These are phyloP conservation scores for Triadica sebifera DNA, from an alignment of 345 rosid genomes.

Conservation along the genomic window DNA sequence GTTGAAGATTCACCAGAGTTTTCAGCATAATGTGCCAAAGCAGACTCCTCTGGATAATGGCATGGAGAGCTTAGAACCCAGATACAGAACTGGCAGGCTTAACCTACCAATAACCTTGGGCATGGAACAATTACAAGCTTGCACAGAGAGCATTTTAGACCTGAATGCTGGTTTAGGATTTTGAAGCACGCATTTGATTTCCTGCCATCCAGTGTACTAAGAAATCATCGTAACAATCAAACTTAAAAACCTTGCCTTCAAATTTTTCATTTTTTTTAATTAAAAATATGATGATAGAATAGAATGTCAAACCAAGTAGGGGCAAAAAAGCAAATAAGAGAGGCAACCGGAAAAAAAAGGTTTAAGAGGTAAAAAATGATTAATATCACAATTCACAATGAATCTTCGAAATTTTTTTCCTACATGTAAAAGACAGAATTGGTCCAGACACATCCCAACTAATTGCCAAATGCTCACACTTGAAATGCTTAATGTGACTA, in stretches of 20 bases:
- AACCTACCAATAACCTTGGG: constrained; percentile 43
- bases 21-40: constrained; percentile 46
- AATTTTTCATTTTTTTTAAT: not conserved
- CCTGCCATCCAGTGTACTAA: constrained; percentile 60
- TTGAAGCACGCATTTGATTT: constrained; percentile 56
- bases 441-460: too few relatives aligned
- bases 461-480: not conserved
- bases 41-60: constrained; percentile 44
- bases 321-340: not conserved
- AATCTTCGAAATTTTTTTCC: too few relatives aligned
- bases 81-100: constrained; percentile 40
- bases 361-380: too few relatives aligned
- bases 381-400: too few relatives aligned
- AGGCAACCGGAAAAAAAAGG: not conserved
- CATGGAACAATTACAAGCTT: constrained; percentile 37
- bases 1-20: constrained; percentile 47
- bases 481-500: constrained; percentile 21
- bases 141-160: constrained; percentile 48
- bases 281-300: not conserved
- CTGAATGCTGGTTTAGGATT: constrained; percentile 43
- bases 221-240: constrained; percentile 39
- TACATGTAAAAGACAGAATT: too few relatives aligned
- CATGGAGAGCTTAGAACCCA: constrained; percentile 34
- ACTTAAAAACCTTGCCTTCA: not conserved
- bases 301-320: not conserved